These are phyloP conservation scores for Candida argentea DNA, from an alignment of 805 yeast genomes.

Conservation along the genomic window DNA sequence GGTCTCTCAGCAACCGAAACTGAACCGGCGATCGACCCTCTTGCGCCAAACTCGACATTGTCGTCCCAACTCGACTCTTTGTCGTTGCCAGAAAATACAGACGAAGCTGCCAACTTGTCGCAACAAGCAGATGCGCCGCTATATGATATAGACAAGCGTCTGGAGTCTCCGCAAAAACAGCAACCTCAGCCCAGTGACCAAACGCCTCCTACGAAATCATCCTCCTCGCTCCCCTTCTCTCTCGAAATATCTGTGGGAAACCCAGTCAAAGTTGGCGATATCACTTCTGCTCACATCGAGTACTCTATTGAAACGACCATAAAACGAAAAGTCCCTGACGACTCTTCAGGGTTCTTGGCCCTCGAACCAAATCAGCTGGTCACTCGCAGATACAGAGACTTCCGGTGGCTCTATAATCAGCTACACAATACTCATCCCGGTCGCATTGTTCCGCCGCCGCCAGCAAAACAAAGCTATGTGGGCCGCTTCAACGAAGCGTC, in stretches of 20 bases:
- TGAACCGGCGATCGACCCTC: too few relatives aligned
- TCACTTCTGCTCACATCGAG: constrained; percentile 81
- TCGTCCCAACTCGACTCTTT: too few relatives aligned
- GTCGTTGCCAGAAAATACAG: too few relatives aligned
- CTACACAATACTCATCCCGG: constrained; percentile 85
- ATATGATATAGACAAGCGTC: constrained; percentile 23
- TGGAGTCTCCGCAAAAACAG: background rate
- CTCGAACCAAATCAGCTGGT: constrained; percentile 27
- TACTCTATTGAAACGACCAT: constrained; percentile 66
- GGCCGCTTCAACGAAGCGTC: constrained; percentile 89
- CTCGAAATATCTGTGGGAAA: constrained; percentile 74
- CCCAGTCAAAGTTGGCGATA: constrained; percentile 85
- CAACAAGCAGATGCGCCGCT: too few relatives aligned
- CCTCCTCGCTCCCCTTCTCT: too few relatives aligned
- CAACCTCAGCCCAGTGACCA: too few relatives aligned
- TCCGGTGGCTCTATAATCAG: constrained; percentile 89
- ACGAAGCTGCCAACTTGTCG: too few relatives aligned
- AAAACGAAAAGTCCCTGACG: constrained; percentile 15
- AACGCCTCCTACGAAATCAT: too few relatives aligned
- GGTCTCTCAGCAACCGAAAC: too few relatives aligned
- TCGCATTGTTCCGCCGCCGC: constrained; percentile 78
- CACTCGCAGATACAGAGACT: constrained; percentile 81
- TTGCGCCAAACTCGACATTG: too few relatives aligned
- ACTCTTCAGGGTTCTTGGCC: constrained; percentile 6
- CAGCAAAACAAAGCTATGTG: constrained; percentile 87